Conservation (phyloP, 805 yeast genomes). For the Teunomyces kruisii region DNA sequence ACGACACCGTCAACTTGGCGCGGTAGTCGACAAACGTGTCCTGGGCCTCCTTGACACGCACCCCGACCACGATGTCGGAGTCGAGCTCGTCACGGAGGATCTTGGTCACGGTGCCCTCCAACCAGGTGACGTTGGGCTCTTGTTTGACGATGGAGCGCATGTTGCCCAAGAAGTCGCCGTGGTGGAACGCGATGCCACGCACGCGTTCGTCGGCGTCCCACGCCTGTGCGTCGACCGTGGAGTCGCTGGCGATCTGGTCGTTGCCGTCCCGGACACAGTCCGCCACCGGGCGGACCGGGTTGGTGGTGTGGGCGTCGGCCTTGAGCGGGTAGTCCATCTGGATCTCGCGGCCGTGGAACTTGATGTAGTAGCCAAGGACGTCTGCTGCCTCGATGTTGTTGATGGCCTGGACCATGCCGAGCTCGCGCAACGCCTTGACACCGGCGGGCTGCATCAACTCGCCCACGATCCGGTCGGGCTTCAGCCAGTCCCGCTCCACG, state of each 20-base stretch:
- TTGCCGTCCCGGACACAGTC: slow-evolving; percentile 58
- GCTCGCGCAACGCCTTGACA: slow-evolving; percentile 72
- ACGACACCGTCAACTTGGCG: slow-evolving; percentile 69
- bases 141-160: slow-evolving; percentile 65
- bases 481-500: slow-evolving; percentile 85
- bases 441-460: slow-evolving; percentile 98
- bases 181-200: slow-evolving; percentile 87
- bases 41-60: slow-evolving; percentile 49
- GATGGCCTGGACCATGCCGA: slow-evolving; percentile 79
- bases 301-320: slow-evolving; percentile 39
- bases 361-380: slow-evolving; percentile 78
- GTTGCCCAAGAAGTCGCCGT: slow-evolving; percentile 82
- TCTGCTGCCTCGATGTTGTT: slow-evolving; percentile 76
- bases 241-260: slow-evolving; percentile 50
- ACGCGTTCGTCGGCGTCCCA: slow-evolving; percentile 61
- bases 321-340: slow-evolving; percentile 72
- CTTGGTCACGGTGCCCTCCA: slow-evolving; percentile 82
- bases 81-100: slow-evolving; percentile 54
- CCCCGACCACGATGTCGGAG: slow-evolving; percentile 60
- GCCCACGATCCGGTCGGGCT: slow-evolving; percentile 96
- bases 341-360: slow-evolving; percentile 58
- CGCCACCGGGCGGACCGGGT: slow-evolving; percentile 49
- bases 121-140: slow-evolving; percentile 72
- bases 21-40: slow-evolving; percentile 31
- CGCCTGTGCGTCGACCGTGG: slow-evolving; percentile 46